Evolutionary conservation across 2,329 filamentous ascomycete genomes (phyloP).

Genomic region (Chlorencoelia australis): DNA sequence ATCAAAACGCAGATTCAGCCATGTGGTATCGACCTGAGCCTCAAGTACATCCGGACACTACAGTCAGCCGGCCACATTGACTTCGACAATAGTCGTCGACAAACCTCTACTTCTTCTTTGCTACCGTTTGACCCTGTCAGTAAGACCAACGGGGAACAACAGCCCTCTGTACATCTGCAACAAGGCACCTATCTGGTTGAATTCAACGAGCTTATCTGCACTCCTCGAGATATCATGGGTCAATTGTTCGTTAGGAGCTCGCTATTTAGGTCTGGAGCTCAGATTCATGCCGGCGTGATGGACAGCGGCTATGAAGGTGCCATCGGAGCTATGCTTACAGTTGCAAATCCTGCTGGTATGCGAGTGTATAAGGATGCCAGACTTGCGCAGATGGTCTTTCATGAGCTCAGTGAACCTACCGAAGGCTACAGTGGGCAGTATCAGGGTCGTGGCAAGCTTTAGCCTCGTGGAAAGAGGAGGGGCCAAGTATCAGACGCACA

Average conservation of each 20-base stretch:
- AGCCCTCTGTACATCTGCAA: neutral
- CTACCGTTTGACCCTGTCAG: constrained; percentile 1
- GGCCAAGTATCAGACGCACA: neutral
- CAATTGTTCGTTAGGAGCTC: constrained; percentile 2
- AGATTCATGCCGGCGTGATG: constrained; percentile 5
- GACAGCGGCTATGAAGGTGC: constrained; percentile 6
- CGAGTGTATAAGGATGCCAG: constrained; percentile 1
- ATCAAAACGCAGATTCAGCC: constrained; percentile 3
- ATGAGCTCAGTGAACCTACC: neutral
- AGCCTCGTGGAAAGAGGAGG: neutral
- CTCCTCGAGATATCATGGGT: constrained; percentile 3
- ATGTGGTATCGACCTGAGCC: constrained; percentile 6
- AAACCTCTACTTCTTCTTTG: neutral
- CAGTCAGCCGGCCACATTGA: constrained; percentile 2
- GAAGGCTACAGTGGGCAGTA: constrained; percentile 5
- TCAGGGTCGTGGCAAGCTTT: constrained; percentile 1
- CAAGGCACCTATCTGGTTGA: constrained; percentile 6
- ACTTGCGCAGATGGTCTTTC: constrained; percentile 5
- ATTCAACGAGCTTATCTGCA: constrained; percentile 4
- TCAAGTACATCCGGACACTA: neutral
- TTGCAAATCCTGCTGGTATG: constrained; percentile 2
- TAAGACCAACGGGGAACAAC: neutral
- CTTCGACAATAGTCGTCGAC: constrained; percentile 3
- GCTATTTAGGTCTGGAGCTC: constrained; percentile 3
- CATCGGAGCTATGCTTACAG: constrained; percentile 4